Conservation (phyloP, 306 rosid genomes). For the Quercus variabilis region DNA sequence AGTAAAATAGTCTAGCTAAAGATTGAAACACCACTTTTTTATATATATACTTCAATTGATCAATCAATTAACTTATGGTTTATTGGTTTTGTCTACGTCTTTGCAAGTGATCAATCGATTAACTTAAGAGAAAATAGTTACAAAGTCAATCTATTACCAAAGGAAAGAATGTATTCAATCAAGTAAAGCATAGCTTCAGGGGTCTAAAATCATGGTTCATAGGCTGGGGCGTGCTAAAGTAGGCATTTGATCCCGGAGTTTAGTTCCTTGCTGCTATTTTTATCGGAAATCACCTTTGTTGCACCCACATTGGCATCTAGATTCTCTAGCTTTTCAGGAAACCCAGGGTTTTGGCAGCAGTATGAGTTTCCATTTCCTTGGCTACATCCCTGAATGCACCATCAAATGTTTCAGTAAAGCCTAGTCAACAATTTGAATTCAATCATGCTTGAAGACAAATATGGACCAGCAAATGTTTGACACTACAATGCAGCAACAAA, state of each 20-base stretch:
- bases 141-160: no score
- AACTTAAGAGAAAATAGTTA: no score
- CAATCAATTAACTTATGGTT: no score
- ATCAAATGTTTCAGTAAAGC: not conserved
- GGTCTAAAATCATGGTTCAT: no score
- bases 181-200: no score
- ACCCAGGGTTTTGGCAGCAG: constrained; percentile 47
- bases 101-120: no score
- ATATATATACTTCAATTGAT: no score
- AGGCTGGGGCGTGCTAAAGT: no score
- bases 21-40: no score
- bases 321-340: constrained; percentile 24
- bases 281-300: constrained; percentile 37
- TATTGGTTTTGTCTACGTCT: no score
- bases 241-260: constrained; percentile 36
- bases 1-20: no score
- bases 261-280: constrained; percentile 34
- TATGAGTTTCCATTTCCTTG: constrained; percentile 43
- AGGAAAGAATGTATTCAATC: no score
- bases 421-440: constrained; percentile 7
- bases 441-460: not conserved
- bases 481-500: not conserved
- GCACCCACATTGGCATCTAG: constrained; percentile 36
- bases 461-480: not conserved
- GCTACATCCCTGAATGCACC: constrained; percentile 61